phyloP scores from a whole-genome alignment of 352 stramenopile species.

The Pythium dissimile region DNA sequence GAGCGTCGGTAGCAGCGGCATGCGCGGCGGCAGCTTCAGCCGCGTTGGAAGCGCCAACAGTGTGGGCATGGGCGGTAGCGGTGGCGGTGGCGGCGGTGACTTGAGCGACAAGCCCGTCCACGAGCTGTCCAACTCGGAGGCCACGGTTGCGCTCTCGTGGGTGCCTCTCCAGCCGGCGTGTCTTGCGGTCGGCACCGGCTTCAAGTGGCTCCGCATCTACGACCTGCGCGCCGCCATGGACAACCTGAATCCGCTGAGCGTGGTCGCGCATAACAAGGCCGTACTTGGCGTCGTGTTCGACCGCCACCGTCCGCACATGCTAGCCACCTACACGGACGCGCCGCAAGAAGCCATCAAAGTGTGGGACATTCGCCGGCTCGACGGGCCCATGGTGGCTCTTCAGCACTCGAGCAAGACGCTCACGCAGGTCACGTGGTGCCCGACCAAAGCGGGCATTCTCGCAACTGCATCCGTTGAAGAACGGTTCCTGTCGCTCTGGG shows the following conservation, averaged over 20 bases:
- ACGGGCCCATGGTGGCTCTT: slow-evolving; percentile 68
- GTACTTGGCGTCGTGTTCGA: slow-evolving; percentile 84
- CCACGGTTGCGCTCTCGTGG: slow-evolving; percentile 78
- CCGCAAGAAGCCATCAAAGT: slow-evolving; percentile 82
- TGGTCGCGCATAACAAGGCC: slow-evolving; percentile 82
- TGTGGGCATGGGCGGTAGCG: background rate
- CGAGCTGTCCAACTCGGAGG: slow-evolving; percentile 83
- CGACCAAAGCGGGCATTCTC: slow-evolving; percentile 75
- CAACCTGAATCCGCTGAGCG: slow-evolving; percentile 59
- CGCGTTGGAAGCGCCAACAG: slow-evolving; percentile 12
- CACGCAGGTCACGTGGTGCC: slow-evolving; percentile 78
- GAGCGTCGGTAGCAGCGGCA: slow-evolving; percentile 2
- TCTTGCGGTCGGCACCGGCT: slow-evolving; percentile 76
- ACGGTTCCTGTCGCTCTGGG: slow-evolving; percentile 83
- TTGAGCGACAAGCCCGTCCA: slow-evolving; percentile 64
- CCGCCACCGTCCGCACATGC: slow-evolving; percentile 69
- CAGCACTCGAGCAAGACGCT: slow-evolving; percentile 73
- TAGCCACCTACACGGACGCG: slow-evolving; percentile 81
- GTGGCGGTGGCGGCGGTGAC: background rate
- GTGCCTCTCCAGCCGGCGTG: slow-evolving; percentile 79
- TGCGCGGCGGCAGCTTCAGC: slow-evolving; percentile 1
- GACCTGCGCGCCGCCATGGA: slow-evolving; percentile 62
- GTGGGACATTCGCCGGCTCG: slow-evolving; percentile 84
- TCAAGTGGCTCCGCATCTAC: slow-evolving; percentile 88
- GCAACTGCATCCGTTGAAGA: slow-evolving; percentile 75